Evolutionary conservation across 129 eudicot species (phyloP).

Genomic region (Tagetes patula): DNA sequence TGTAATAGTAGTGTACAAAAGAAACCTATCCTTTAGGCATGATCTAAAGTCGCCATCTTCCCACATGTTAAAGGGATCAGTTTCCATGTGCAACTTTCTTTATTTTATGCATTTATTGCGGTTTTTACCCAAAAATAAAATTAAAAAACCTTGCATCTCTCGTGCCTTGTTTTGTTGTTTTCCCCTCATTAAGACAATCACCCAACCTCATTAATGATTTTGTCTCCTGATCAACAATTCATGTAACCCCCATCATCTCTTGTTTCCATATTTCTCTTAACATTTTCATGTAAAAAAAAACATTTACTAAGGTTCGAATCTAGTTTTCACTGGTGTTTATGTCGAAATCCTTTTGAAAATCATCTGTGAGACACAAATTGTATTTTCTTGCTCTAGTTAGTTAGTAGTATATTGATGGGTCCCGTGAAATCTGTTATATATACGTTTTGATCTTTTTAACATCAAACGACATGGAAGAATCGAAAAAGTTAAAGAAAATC

Average conservation of each 20-base stretch:
- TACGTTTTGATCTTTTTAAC: neutral
- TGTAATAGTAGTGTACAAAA: conserved; percentile 22
- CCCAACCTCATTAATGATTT: conserved; percentile 44
- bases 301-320: neutral
- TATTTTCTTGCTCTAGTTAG: too few relatives aligned
- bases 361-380: too few relatives aligned
- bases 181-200: conserved; percentile 37
- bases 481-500: too few relatives aligned
- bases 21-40: conserved; percentile 25
- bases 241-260: conserved; percentile 29
- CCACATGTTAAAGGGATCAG: conserved; percentile 58
- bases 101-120: conserved; percentile 35
- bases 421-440: neutral
- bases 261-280: conserved; percentile 5
- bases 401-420: neutral
- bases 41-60: conserved; percentile 38
- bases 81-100: conserved; percentile 48
- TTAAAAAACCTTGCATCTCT: conserved; percentile 20
- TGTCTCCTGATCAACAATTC: conserved; percentile 43
- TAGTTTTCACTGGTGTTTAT: neutral
- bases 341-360: too few relatives aligned
- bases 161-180: conserved; percentile 37
- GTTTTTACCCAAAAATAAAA: conserved; percentile 13
- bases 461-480: neutral
- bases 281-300: conserved; percentile 11